These are phyloP conservation scores for Phaeosphaeriaceae sp. DNA, from an alignment of 2,329 filamentous ascomycete genomes.

Conservation along the genomic window DNA sequence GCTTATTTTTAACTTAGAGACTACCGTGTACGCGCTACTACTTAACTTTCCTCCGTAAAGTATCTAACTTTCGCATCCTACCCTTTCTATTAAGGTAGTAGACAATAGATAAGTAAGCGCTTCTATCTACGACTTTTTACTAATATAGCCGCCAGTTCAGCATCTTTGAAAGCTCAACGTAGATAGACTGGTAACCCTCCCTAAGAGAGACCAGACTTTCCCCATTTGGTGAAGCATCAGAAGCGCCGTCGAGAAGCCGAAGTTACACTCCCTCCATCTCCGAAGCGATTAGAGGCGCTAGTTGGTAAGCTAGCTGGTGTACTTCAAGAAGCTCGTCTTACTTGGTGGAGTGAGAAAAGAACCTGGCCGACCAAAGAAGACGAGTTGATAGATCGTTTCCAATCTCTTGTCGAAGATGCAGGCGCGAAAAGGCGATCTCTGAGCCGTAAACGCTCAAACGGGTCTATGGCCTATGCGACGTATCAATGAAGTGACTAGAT, in stretches of 20 bases:
- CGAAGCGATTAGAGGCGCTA: conserved; percentile 2
- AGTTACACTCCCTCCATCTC: neutral
- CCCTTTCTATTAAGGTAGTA: no score
- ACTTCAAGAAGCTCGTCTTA: conserved; percentile 9
- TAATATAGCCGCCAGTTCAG: no score
- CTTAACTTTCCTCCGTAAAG: no score
- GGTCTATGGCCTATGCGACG: no score
- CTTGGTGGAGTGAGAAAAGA: conserved; percentile 6
- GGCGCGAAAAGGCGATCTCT: conserved; percentile 3
- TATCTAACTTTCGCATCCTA: no score
- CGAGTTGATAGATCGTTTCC: conserved; percentile 4
- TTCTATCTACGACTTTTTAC: no score
- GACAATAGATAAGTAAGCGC: no score
- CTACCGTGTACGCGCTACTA: no score
- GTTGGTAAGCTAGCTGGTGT: conserved; percentile 6
- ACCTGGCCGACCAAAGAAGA: conserved; percentile 4
- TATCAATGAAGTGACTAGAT: no score
- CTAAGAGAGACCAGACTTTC: neutral
- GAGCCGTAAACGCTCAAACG: neutral
- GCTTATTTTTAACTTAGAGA: no score
- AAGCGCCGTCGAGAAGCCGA: neutral
- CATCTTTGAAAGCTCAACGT: no score
- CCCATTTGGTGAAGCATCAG: neutral
- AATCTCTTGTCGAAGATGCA: conserved; percentile 5
- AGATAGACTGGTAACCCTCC: no score